These are phyloP conservation scores for Marasmius fiardii DNA, from an alignment of 1,284 basidiomycete species.

Conservation along the genomic window DNA sequence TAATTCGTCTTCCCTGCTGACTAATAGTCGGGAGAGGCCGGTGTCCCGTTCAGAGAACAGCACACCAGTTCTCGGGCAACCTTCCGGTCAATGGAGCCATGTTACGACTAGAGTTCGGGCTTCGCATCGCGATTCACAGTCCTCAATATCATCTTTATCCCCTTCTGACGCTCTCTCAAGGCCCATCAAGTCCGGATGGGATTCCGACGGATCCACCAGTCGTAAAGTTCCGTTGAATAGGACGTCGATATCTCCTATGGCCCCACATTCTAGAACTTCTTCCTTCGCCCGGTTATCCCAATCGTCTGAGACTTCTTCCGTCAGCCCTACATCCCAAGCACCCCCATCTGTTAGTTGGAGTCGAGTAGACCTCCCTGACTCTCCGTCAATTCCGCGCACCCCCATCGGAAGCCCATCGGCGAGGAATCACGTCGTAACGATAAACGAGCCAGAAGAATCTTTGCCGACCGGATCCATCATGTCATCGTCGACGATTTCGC, in stretches of 20 bases:
- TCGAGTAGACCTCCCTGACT: slow-evolving; percentile 14
- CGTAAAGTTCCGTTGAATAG: slow-evolving; percentile 61
- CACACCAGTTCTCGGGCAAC: slow-evolving; percentile 27
- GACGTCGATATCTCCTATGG: slow-evolving; percentile 69
- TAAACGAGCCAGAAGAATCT: slow-evolving; percentile 27
- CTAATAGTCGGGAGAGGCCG: slow-evolving; percentile 20
- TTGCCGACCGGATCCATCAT: slow-evolving; percentile 28
- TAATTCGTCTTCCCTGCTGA: slow-evolving; percentile 43
- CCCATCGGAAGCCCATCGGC: slow-evolving; percentile 1
- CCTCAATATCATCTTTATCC: slow-evolving; percentile 61
- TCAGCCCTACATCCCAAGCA: slow-evolving; percentile 3
- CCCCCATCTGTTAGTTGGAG: slow-evolving; percentile 9
- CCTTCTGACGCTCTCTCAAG: slow-evolving; percentile 39
- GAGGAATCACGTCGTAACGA: slow-evolving; percentile 14
- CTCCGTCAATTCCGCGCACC: slow-evolving; percentile 17
- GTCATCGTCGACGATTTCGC: slow-evolving; percentile 25
- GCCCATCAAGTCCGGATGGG: slow-evolving; percentile 42
- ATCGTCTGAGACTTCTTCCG: not conserved
- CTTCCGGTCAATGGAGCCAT: slow-evolving; percentile 43
- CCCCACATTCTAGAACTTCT: slow-evolving; percentile 40
- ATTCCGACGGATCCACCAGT: slow-evolving; percentile 51
- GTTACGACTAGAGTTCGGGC: slow-evolving; percentile 39
- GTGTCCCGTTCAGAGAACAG: slow-evolving; percentile 36
- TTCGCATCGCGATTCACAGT: slow-evolving; percentile 50
- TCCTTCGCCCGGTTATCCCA: slow-evolving; percentile 18